Conservation (phyloP, 2,329 filamentous ascomycete genomes). For the Dothideomycetes sp. region DNA sequence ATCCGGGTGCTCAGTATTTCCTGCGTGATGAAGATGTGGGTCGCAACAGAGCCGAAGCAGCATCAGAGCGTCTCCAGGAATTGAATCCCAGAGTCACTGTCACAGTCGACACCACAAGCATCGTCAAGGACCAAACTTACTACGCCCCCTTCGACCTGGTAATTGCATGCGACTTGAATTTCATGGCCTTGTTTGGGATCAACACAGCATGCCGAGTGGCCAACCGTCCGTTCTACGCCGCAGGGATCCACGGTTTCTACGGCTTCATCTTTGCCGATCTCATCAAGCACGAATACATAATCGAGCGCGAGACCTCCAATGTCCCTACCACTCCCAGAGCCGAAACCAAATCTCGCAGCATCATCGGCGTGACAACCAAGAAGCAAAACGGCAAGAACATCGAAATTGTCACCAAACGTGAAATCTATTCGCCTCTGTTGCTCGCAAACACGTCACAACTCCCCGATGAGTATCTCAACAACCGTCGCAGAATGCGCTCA, state of each 20-base stretch:
- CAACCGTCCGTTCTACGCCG: constrained; percentile 77
- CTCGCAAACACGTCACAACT: constrained; percentile 75
- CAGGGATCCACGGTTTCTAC: constrained; percentile 79
- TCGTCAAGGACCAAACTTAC: constrained; percentile 64
- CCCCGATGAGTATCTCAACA: constrained; percentile 56
- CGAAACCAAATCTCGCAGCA: constrained; percentile 69
- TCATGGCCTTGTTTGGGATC: constrained; percentile 64
- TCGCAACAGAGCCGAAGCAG: constrained; percentile 72
- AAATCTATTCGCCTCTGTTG: constrained; percentile 79
- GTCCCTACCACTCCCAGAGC: constrained; percentile 41
- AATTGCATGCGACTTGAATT: constrained; percentile 80
- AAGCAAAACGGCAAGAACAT: constrained; percentile 57
- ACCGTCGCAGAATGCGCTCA: constrained; percentile 57
- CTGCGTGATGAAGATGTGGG: constrained; percentile 64
- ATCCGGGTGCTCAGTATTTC: constrained; percentile 64
- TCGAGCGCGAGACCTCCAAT: constrained; percentile 78
- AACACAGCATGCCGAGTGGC: constrained; percentile 79
- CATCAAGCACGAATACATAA: constrained; percentile 79
- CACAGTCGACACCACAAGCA: constrained; percentile 54
- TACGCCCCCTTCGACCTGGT: constrained; percentile 74
- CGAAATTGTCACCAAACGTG: constrained; percentile 85
- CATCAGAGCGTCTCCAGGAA: constrained; percentile 65
- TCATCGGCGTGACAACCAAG: constrained; percentile 62
- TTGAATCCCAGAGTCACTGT: constrained; percentile 85
- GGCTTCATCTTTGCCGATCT: constrained; percentile 93